A percentile compares a stretch with the other conserved stretches of the same genome.
phyloP scores from a whole-genome alignment of 768 basidiomycete species.

The Neoboletus brunneissimus region DNA sequence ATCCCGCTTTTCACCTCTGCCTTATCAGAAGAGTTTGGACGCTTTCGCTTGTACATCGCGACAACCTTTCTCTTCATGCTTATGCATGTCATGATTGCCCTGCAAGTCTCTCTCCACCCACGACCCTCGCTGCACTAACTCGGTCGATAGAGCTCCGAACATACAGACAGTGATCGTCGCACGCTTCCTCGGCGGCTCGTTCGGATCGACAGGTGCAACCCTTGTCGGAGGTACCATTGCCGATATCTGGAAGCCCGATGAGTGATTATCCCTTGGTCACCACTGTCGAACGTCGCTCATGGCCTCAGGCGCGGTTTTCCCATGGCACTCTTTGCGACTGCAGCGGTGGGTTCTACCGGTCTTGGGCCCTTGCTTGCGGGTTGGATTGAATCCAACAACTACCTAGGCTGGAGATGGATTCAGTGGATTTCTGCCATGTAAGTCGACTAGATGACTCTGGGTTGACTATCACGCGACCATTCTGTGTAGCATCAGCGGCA shows the following conservation, averaged over 20 bases:
- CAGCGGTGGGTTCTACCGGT: constrained; percentile 59
- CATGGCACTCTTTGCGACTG: constrained; percentile 69
- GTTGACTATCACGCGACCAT: neutral
- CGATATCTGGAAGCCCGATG: constrained; percentile 62
- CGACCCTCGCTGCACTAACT: constrained; percentile 3
- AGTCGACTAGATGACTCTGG: constrained; percentile 3
- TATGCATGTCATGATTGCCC: constrained; percentile 44
- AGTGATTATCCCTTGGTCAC: constrained; percentile 40
- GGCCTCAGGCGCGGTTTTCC: constrained; percentile 66
- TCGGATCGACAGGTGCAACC: constrained; percentile 66
- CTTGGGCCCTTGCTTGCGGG: constrained; percentile 63
- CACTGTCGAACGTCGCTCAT: constrained; percentile 8
- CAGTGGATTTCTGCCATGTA: constrained; percentile 77
- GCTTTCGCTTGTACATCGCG: constrained; percentile 55
- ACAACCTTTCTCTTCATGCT: constrained; percentile 48
- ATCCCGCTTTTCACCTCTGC: constrained; percentile 65
- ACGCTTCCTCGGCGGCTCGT: constrained; percentile 63
- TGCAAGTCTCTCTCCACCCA: constrained; percentile 16
- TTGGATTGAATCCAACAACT: constrained; percentile 60
- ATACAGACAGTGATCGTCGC: constrained; percentile 64
- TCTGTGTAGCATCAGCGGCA: constrained; percentile 45
- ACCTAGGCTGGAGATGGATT: constrained; percentile 77
- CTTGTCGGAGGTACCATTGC: constrained; percentile 76
- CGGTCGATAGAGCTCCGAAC: constrained; percentile 35
- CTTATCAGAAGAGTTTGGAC: constrained; percentile 71